Evolutionary conservation across 2,329 filamentous ascomycete species (phyloP).

Genomic region (Chaetomiaceae sp.): DNA sequence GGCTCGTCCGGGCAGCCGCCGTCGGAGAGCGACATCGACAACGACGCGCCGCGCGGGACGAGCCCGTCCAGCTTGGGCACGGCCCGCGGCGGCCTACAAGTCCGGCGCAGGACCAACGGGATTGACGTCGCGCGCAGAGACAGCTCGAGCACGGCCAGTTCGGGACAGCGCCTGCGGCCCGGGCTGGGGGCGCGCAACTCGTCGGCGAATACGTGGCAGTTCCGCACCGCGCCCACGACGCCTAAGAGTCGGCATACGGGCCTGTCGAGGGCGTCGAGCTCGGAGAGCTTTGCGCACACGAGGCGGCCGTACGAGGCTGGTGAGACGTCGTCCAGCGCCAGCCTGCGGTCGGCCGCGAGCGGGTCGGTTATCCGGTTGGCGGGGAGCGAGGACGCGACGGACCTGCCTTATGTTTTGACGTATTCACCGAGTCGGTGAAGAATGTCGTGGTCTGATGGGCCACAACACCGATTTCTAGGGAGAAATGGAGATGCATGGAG

Average conservation of each 20-base stretch:
- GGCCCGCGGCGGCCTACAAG: background rate
- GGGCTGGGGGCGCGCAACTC: constrained; percentile 31
- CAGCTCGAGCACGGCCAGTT: constrained; percentile 29
- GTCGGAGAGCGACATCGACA: constrained; percentile 39
- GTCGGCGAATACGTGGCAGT: constrained; percentile 41
- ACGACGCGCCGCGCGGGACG: constrained; percentile 39
- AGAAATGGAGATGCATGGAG: background rate
- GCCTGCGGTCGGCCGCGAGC: constrained; percentile 29
- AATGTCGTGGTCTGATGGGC: too few species aligned
- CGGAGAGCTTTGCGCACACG: constrained; percentile 37
- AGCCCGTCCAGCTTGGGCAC: constrained; percentile 36
- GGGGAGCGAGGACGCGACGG: constrained; percentile 17
- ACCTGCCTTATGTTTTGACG: constrained; percentile 23
- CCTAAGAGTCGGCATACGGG: constrained; percentile 39
- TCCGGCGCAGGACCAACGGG: constrained; percentile 11
- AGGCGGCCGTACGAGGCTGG: constrained; percentile 35
- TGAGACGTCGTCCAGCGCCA: constrained; percentile 35
- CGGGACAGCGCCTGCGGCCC: constrained; percentile 25
- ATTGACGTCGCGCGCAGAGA: constrained; percentile 5
- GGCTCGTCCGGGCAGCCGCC: constrained; percentile 16
- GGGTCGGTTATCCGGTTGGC: constrained; percentile 23
- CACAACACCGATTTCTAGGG: too few species aligned
- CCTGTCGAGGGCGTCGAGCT: constrained; percentile 30
- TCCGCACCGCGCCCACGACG: constrained; percentile 49
- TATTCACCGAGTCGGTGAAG: constrained; percentile 6